Evolutionary conservation across 257 asterid genomes (phyloP), one percentile per base, ranked within the genome.

Genomic region (Osmanthus fragrans): DNA sequence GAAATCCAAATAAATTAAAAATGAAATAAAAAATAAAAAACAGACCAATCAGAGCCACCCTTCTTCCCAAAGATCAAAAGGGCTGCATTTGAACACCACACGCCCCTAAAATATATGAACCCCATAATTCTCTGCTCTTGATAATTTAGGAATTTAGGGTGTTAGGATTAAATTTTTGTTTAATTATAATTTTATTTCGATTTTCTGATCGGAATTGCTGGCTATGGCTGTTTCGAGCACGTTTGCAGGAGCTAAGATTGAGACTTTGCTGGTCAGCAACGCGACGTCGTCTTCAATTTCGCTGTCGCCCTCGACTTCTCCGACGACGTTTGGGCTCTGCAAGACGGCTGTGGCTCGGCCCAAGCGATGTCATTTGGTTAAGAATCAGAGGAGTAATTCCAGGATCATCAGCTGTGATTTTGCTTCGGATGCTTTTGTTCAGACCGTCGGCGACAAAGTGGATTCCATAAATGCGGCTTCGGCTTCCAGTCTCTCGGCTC

Each of bases 401-500:
- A 88, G 89, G 33, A 70, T 78, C 27, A 32, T 90, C 54, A 81
- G 88, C 81, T 87, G 95, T 71, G 91, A 92, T 79, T 89, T 80
- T 45, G 75, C 89, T 37, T 81, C 92, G 1, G 91, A 87, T 13
- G 75, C 81, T 37, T 34, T 82, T 77, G 83, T 76, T 72, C 88
- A 82, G 78, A 79, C 91, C 67, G 19, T 63, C 18, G 33, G 36
- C 8, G 89, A 80, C 8, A 82, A 78, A 7, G 72, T 75, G 72
- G 92, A 82, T 25, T 34, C 77, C 3, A 5, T 37, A 82, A 84
- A 87, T 84, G 90, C 71, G 32, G 83, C 82, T 86, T 80, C 88
- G 4, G 85, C 94, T 80, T 88, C 98, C 63, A 94, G 97, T 84
- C 88, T 92, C 73, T 89, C 97, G 16, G 97, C 97, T 81, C 92